Evolutionary conservation across 176 grass and related monocot species (phyloP).

Genomic region (Triticum monococcum): DNA sequence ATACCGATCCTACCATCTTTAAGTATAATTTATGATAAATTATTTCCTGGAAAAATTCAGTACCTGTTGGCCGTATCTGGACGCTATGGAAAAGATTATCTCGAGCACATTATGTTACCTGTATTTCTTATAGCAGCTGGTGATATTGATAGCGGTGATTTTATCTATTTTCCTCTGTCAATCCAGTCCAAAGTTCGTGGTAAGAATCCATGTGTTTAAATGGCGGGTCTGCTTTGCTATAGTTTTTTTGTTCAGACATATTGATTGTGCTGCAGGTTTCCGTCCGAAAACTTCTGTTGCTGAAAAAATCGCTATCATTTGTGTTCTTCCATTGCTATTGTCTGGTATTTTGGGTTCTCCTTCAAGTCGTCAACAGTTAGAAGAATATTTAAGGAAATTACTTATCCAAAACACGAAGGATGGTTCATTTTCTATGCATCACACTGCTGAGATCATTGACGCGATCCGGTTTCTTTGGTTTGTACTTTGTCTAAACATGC

Average conservation of each 20-base stretch:
- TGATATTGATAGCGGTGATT: conserved; percentile 82
- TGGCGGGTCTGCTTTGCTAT: background rate
- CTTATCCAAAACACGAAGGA: conserved; percentile 71
- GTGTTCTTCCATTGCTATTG: conserved; percentile 84
- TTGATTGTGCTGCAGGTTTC: conserved; percentile 58
- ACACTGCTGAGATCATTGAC: conserved; percentile 73
- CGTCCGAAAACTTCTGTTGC: conserved; percentile 72
- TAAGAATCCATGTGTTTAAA: conserved; percentile 45
- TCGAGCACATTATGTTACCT: conserved; percentile 89
- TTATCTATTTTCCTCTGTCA: conserved; percentile 79
- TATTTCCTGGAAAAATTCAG: conserved; percentile 46
- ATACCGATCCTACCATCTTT: conserved; percentile 23
- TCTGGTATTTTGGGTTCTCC: conserved; percentile 91
- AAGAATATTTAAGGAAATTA: conserved; percentile 89
- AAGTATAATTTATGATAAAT: conserved; percentile 34
- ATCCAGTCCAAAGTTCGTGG: conserved; percentile 86
- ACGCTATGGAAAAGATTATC: conserved; percentile 74
- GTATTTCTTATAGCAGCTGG: conserved; percentile 94
- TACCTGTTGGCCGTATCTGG: conserved; percentile 82
- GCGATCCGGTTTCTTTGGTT: conserved; percentile 89
- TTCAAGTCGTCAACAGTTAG: conserved; percentile 53
- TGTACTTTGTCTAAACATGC: conserved; percentile 34
- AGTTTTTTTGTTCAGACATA: conserved; percentile 27
- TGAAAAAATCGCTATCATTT: conserved; percentile 70
- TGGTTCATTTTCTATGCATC: conserved; percentile 74